Conservation (phyloP, 306 rosid genomes). For the Glycyrrhiza uralensis region DNA sequence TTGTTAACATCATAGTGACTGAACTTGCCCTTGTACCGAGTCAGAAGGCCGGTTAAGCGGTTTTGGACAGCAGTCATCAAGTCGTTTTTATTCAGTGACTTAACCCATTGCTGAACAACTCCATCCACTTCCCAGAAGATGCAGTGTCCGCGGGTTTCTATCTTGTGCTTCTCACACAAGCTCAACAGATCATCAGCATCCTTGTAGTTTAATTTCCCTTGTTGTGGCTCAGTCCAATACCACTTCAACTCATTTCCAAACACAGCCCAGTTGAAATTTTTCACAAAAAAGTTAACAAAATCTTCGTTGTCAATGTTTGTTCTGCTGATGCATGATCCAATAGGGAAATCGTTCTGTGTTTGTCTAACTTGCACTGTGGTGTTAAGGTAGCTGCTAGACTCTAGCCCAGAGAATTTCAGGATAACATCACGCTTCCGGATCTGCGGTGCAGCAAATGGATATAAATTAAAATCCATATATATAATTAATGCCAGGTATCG, state of each 20-base stretch:
- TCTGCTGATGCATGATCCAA: conserved; percentile 79
- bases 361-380: conserved; percentile 64
- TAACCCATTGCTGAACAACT: conserved; percentile 74
- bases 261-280: conserved; percentile 91
- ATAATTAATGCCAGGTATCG: neutral
- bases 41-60: conserved; percentile 61
- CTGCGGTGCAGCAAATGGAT: conserved; percentile 40
- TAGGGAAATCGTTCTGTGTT: conserved; percentile 61
- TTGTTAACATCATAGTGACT: conserved; percentile 89
- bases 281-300: conserved; percentile 60
- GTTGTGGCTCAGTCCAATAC: conserved; percentile 92
- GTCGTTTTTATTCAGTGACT: conserved; percentile 55
- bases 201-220: conserved; percentile 72
- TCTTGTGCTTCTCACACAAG: conserved; percentile 60
- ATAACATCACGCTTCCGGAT: conserved; percentile 78
- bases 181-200: conserved; percentile 85
- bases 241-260: conserved; percentile 95
- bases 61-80: conserved; percentile 69
- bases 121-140: conserved; percentile 91
- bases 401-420: conserved; percentile 69
- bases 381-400: conserved; percentile 37
- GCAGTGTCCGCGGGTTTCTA: conserved; percentile 80
- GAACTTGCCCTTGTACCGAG: conserved; percentile 83
- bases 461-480: neutral
- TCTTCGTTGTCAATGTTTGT: conserved; percentile 90